phyloP scores from a whole-genome alignment of 352 stramenopile species.

The Globisporangium viniferum region DNA sequence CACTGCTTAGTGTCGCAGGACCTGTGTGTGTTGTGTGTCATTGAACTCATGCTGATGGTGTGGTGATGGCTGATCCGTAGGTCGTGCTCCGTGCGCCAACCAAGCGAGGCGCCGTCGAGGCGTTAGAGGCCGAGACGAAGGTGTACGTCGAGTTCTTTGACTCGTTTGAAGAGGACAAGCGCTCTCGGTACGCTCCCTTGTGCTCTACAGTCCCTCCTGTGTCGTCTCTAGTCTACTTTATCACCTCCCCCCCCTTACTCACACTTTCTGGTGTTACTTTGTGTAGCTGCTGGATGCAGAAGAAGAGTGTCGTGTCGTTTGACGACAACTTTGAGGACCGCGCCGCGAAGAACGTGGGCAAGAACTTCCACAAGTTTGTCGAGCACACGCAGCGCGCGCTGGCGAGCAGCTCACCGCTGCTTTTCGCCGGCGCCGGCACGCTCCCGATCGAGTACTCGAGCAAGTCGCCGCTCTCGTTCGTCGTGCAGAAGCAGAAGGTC shows the following conservation, averaged over 20 bases:
- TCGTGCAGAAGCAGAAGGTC: constrained; percentile 43
- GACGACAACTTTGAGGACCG: constrained; percentile 72
- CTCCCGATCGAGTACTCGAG: constrained; percentile 81
- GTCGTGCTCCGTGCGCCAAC: constrained; percentile 71
- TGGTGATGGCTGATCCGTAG: constrained; percentile 10
- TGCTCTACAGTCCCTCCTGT: not conserved
- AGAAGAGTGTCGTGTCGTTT: constrained; percentile 74
- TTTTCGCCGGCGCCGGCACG: constrained; percentile 62
- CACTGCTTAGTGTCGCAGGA: not conserved
- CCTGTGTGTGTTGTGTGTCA: not conserved
- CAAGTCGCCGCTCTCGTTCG: constrained; percentile 51
- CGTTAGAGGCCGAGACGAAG: constrained; percentile 67
- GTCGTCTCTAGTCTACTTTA: not conserved
- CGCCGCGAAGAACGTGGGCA: constrained; percentile 76
- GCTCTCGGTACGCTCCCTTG: constrained; percentile 31
- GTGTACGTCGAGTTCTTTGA: constrained; percentile 84
- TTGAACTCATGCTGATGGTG: not conserved
- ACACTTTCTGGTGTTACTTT: not conserved
- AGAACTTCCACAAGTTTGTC: constrained; percentile 74
- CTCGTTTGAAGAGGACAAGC: constrained; percentile 70
- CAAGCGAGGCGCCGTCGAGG: constrained; percentile 42
- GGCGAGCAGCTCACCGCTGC: constrained; percentile 57
- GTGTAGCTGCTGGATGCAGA: constrained; percentile 73
- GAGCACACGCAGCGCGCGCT: constrained; percentile 70
- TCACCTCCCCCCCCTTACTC: not conserved